These are phyloP conservation scores for Exophiala sp. DNA, from an alignment of 2,329 filamentous ascomycete genomes.

Conservation along the genomic window DNA sequence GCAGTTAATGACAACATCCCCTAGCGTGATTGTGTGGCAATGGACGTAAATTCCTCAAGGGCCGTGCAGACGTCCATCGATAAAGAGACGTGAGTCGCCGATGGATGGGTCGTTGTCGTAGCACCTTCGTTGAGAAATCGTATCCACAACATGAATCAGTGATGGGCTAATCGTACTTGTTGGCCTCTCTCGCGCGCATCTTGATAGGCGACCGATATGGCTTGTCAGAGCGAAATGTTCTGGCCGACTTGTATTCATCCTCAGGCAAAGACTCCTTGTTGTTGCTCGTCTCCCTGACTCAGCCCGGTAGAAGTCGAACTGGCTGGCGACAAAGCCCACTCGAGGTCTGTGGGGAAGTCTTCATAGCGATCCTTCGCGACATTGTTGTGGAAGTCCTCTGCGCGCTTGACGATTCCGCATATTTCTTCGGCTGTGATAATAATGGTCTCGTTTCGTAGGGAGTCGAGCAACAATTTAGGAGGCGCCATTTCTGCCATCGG, in stretches of 20 bases:
- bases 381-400: constrained; percentile 1
- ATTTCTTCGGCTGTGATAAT: constrained; percentile 10
- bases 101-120: constrained; percentile 5
- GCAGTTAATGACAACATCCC: too few species aligned
- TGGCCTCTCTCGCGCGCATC: constrained; percentile 9
- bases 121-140: constrained; percentile 8
- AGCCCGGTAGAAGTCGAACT: constrained; percentile 6
- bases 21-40: too few species aligned
- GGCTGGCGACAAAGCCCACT: constrained; percentile 6
- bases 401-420: constrained; percentile 8
- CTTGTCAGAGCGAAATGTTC: constrained; percentile 5
- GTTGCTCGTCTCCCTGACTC: constrained; percentile 4
- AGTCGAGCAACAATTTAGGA: constrained; percentile 8
- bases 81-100: too few species aligned
- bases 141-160: constrained; percentile 4
- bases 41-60: too few species aligned
- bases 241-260: constrained; percentile 6
- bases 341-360: constrained; percentile 1
- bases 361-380: constrained; percentile 1
- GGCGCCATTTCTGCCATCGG: constrained; percentile 9
- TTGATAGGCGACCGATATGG: constrained; percentile 9
- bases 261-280: constrained; percentile 9
- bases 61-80: too few species aligned
- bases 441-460: constrained; percentile 10
- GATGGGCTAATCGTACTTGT: constrained; percentile 10